Percentiles rank a stretch among this genome's conserved stretches.
Conservation (phyloP, 768 basidiomycete species). For the Collybia mongolica region DNA sequence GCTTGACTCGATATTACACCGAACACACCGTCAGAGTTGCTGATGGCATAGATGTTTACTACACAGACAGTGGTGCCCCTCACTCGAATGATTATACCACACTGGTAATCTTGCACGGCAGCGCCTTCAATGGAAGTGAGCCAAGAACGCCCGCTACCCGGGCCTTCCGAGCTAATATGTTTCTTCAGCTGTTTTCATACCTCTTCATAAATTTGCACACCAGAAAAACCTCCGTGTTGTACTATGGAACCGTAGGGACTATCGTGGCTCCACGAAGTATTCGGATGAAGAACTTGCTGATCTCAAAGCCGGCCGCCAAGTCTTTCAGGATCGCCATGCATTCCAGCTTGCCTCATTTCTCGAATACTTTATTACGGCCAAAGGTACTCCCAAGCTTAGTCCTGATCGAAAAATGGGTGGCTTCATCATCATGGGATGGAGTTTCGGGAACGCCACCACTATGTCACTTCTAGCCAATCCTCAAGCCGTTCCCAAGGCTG, state of each 20-base stretch:
- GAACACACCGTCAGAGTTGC: too few relatives aligned
- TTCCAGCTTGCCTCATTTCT: conserved; percentile 26
- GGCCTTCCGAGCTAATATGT: neutral
- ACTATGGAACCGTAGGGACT: conserved; percentile 28
- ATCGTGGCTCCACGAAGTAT: conserved; percentile 30
- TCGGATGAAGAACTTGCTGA: conserved; percentile 28
- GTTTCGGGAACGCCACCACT: conserved; percentile 26
- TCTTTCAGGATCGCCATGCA: conserved; percentile 24
- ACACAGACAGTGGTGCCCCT: conserved; percentile 31
- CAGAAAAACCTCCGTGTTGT: conserved; percentile 26
- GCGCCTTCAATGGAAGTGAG: conserved; percentile 30
- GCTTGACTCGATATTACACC: too few relatives aligned
- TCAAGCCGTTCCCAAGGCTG: conserved; percentile 15
- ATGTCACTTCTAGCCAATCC: conserved; percentile 26
- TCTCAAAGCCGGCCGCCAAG: conserved; percentile 18
- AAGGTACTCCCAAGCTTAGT: conserved; percentile 22
- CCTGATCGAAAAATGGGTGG: conserved; percentile 29
- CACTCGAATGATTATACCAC: conserved; percentile 31
- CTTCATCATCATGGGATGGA: conserved; percentile 37
- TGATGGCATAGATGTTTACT: conserved; percentile 18
- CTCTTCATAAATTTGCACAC: conserved; percentile 19
- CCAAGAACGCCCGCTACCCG: neutral
- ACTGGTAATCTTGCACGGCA: conserved; percentile 32
- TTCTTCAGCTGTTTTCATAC: conserved; percentile 12
- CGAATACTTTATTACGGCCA: conserved; percentile 20